These are phyloP conservation scores for Fusarium sulawesiense DNA, from an alignment of 2,329 filamentous ascomycete genomes.

Conservation along the genomic window DNA sequence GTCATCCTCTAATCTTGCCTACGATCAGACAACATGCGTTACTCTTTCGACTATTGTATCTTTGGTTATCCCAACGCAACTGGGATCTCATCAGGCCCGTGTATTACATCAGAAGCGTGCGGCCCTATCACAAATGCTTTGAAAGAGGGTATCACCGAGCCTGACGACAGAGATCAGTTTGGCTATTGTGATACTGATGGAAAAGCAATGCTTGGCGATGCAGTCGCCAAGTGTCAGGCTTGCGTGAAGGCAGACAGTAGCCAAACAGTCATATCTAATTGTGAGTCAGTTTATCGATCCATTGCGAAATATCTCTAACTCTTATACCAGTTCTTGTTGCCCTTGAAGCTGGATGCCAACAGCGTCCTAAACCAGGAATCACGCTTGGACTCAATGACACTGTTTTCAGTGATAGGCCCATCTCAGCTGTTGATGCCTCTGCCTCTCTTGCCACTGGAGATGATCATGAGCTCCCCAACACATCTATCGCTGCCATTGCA, in stretches of 20 bases:
- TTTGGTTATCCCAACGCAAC: slow-evolving; percentile 64
- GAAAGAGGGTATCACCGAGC: slow-evolving; percentile 54
- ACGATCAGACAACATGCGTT: slow-evolving; percentile 63
- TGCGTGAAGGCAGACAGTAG: slow-evolving; percentile 59
- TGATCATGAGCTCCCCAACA: slow-evolving; percentile 49
- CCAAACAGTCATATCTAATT: slow-evolving; percentile 61
- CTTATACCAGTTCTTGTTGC: slow-evolving; percentile 59
- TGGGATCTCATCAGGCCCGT: slow-evolving; percentile 59
- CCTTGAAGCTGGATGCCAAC: slow-evolving; percentile 63
- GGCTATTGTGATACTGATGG: slow-evolving; percentile 60
- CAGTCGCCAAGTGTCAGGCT: slow-evolving; percentile 56
- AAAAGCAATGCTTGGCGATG: slow-evolving; percentile 48
- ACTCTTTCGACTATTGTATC: slow-evolving; percentile 63
- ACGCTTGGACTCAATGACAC: slow-evolving; percentile 58
- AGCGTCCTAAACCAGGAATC: slow-evolving; percentile 55
- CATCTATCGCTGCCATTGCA: slow-evolving; percentile 59
- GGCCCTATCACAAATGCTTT: slow-evolving; percentile 57
- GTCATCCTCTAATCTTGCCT: background rate
- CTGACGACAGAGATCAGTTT: slow-evolving; percentile 52
- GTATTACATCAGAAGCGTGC: slow-evolving; percentile 63
- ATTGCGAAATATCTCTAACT: slow-evolving; percentile 2
- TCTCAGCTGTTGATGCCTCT: slow-evolving; percentile 51
- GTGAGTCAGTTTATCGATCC: slow-evolving; percentile 48
- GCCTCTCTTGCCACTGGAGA: slow-evolving; percentile 20
- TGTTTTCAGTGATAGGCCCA: slow-evolving; percentile 54